Percentiles rank a stretch among this genome's conserved stretches.
phyloP scores from a whole-genome alignment of 2,329 filamentous ascomycete genomes.

The Bipolaris victoriae region DNA sequence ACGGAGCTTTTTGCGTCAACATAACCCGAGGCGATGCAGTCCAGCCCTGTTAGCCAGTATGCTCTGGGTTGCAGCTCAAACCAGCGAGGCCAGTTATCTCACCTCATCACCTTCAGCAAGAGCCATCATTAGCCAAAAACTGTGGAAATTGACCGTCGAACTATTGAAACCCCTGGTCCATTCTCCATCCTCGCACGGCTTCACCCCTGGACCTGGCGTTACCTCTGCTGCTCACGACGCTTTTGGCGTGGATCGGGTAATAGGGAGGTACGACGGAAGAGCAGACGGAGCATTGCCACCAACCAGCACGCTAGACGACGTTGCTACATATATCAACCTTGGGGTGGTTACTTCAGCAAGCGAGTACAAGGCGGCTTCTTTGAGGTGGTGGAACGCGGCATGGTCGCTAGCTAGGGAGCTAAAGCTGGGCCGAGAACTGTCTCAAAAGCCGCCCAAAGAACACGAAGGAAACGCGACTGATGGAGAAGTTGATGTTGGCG shows the following conservation, averaged over 20 bases:
- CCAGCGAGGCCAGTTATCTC: slow-evolving; percentile 83
- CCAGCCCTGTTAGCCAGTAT: slow-evolving; percentile 89
- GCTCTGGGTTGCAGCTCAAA: slow-evolving; percentile 93
- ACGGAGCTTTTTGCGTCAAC: slow-evolving; percentile 81
- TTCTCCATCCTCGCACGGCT: slow-evolving; percentile 63
- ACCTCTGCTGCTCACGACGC: slow-evolving; percentile 80
- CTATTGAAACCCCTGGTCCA: slow-evolving; percentile 89
- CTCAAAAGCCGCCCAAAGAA: slow-evolving; percentile 59
- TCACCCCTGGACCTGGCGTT: slow-evolving; percentile 61
- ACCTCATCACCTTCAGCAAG: slow-evolving; percentile 82
- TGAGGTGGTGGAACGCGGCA: slow-evolving; percentile 93
- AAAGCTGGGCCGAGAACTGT: slow-evolving; percentile 84
- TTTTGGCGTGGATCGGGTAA: slow-evolving; percentile 73
- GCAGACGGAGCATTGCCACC: slow-evolving; percentile 55
- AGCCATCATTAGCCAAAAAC: slow-evolving; percentile 82
- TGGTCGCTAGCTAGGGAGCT: slow-evolving; percentile 89
- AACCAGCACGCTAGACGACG: slow-evolving; percentile 79
- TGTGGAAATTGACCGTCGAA: slow-evolving; percentile 83
- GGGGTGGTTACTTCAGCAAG: slow-evolving; percentile 90
- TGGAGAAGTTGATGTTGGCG: slow-evolving; percentile 48
- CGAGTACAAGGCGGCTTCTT: slow-evolving; percentile 80
- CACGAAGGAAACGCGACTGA: slow-evolving; percentile 38
- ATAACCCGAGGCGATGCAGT: slow-evolving; percentile 79
- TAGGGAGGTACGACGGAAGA: slow-evolving; percentile 55
- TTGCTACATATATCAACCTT: slow-evolving; percentile 88